A percentile compares a stretch with the other conserved stretches of the same genome.
Conservation (phyloP, 176 grass and related monocot genomes). For the Aegilops speltoides region DNA sequence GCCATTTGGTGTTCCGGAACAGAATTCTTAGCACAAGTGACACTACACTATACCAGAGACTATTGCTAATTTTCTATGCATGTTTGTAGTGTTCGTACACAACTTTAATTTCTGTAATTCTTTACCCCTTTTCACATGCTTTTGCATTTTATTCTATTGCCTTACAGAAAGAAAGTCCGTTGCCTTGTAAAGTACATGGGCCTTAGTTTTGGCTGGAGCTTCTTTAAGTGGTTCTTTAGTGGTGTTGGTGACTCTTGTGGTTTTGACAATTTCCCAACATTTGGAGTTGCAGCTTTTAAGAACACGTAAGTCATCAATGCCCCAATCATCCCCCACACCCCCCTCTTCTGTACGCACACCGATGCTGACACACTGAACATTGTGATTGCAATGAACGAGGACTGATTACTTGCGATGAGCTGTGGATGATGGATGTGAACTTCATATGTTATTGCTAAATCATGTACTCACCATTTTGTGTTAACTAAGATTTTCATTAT, state of each 20-base stretch:
- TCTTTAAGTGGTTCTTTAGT: slow-evolving; percentile 59
- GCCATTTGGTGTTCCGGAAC: background rate
- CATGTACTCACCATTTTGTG: background rate
- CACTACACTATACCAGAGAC: background rate
- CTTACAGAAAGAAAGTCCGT: slow-evolving; percentile 43
- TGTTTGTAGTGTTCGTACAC: background rate
- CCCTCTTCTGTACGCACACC: background rate
- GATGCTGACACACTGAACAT: background rate
- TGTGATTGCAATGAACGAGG: background rate
- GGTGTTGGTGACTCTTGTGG: slow-evolving; percentile 49
- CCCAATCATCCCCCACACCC: background rate
- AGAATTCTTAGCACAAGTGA: background rate
- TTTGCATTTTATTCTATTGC: slow-evolving; percentile 9
- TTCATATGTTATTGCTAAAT: background rate
- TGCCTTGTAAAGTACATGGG: slow-evolving; percentile 49
- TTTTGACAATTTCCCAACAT: slow-evolving; percentile 50
- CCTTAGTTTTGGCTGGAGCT: slow-evolving; percentile 52
- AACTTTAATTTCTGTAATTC: background rate
- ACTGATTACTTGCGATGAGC: background rate
- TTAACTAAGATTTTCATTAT: background rate
- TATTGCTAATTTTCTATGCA: background rate
- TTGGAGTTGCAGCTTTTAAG: slow-evolving; percentile 41
- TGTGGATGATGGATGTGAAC: background rate
- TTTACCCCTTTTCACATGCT: background rate
- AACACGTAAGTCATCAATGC: slow-evolving; percentile 24